These are phyloP conservation scores for Cyberlindnera mississippiensis DNA, from an alignment of 805 yeast genomes.

Conservation along the genomic window DNA sequence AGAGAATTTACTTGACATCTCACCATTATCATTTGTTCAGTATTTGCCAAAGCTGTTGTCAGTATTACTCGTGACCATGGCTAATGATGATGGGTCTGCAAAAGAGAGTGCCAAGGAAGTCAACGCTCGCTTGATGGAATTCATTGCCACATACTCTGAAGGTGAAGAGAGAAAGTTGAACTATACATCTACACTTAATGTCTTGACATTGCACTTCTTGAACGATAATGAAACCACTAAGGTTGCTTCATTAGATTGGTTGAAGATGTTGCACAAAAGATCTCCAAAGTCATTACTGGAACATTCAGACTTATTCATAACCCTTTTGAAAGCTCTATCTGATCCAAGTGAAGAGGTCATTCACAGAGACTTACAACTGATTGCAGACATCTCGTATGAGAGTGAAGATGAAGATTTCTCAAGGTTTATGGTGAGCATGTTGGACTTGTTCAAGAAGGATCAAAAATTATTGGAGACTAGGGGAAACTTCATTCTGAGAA, in stretches of 20 bases:
- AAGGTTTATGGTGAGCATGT: constrained; percentile 66
- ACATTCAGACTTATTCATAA: constrained; percentile 64
- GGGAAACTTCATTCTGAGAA: constrained; percentile 81
- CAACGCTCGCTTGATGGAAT: constrained; percentile 51
- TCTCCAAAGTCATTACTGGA: constrained; percentile 55
- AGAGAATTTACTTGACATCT: constrained; percentile 61
- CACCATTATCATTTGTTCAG: constrained; percentile 71
- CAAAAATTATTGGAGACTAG: constrained; percentile 59
- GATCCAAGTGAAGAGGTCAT: constrained; percentile 77
- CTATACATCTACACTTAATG: constrained; percentile 60
- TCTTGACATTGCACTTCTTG: constrained; percentile 66
- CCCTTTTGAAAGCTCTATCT: constrained; percentile 66
- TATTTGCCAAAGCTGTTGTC: constrained; percentile 73
- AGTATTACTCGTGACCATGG: constrained; percentile 58
- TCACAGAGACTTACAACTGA: constrained; percentile 62
- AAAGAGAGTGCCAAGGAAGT: constrained; percentile 52
- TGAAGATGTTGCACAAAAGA: constrained; percentile 71
- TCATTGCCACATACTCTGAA: constrained; percentile 32
- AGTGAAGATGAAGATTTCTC: constrained; percentile 74
- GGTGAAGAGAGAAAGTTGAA: constrained; percentile 36
- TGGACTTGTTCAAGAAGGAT: constrained; percentile 68
- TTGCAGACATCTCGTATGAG: constrained; percentile 68
- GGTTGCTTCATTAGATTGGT: constrained; percentile 86
- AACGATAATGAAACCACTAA: constrained; percentile 79
- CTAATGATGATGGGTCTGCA: constrained; percentile 40